Conservation (phyloP, 192 early-diverging fungal genomes). For the Entomortierella chlamydospora region DNA sequence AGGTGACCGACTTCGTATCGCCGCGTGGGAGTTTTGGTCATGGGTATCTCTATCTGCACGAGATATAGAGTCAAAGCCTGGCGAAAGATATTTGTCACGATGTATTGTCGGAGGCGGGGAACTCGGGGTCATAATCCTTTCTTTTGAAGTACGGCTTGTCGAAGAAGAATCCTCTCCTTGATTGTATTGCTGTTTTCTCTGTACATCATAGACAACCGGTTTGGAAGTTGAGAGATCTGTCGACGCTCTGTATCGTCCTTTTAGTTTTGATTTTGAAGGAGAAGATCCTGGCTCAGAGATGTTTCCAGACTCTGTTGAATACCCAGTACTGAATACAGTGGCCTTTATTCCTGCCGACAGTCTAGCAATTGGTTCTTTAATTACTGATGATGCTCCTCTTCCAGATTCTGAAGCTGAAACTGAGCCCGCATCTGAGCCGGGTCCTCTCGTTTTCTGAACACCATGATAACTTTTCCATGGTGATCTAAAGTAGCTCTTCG, state of each 20-base stretch:
- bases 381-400: conserved; percentile 26
- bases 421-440: conserved; percentile 49
- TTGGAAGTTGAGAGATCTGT: not conserved
- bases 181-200: not conserved
- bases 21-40: not conserved
- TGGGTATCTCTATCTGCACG: not conserved
- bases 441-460: conserved; percentile 27
- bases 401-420: conserved; percentile 48
- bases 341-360: conserved; percentile 49
- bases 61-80: not conserved
- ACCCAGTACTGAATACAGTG: conserved; percentile 27
- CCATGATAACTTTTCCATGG: conserved; percentile 48
- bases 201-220: not conserved
- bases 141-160: not conserved
- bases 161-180: conserved; percentile 5
- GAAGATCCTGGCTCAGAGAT: conserved; percentile 28
- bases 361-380: conserved; percentile 45
- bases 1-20: not conserved
- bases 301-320: conserved; percentile 21
- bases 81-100: conserved; percentile 23
- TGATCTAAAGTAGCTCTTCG: conserved; percentile 43
- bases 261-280: conserved; percentile 4
- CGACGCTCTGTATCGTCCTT: conserved; percentile 10
- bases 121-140: conserved; percentile 7
- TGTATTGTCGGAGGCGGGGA: conserved; percentile 7